Evolutionary conservation across 306 rosid species (phyloP).

Genomic region (Vigna nakashimae): DNA sequence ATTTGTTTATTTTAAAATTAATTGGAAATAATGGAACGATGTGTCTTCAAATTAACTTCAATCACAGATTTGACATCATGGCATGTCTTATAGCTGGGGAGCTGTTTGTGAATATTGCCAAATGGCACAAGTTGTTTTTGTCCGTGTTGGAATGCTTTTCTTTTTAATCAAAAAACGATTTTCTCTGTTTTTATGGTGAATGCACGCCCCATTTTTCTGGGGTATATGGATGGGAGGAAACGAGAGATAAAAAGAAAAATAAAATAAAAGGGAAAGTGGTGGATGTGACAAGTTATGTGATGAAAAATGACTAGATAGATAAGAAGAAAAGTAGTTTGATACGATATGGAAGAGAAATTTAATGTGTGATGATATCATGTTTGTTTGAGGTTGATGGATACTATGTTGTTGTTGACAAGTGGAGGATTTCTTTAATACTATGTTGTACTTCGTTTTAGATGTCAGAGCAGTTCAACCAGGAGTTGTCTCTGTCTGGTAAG

Average conservation of each 20-base stretch:
- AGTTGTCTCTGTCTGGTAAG: conserved; percentile 76
- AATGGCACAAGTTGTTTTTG: neutral
- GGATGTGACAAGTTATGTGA: neutral
- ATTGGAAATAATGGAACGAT: no score
- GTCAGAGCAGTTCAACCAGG: conserved; percentile 93
- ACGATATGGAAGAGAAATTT: neutral
- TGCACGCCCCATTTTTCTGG: neutral
- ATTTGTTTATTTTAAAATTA: neutral
- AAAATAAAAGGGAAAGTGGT: neutral
- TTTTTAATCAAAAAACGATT: neutral
- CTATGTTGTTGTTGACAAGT: neutral
- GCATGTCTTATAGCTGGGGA: neutral
- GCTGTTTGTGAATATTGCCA: neutral
- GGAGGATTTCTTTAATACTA: conserved; percentile 3
- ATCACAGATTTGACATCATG: no score
- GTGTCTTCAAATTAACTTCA: no score
- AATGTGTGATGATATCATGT: neutral
- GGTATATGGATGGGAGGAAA: neutral
- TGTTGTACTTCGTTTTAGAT: conserved; percentile 52
- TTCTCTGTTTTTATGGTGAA: neutral
- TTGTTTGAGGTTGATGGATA: neutral
- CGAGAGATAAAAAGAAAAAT: neutral
- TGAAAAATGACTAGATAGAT: neutral
- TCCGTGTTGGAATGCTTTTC: neutral
- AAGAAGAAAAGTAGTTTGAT: neutral